Evolutionary conservation across 352 stramenopile species (phyloP), one percentile per base, ranked within the genome.

Genomic region (Pythium brachiatum): DNA sequence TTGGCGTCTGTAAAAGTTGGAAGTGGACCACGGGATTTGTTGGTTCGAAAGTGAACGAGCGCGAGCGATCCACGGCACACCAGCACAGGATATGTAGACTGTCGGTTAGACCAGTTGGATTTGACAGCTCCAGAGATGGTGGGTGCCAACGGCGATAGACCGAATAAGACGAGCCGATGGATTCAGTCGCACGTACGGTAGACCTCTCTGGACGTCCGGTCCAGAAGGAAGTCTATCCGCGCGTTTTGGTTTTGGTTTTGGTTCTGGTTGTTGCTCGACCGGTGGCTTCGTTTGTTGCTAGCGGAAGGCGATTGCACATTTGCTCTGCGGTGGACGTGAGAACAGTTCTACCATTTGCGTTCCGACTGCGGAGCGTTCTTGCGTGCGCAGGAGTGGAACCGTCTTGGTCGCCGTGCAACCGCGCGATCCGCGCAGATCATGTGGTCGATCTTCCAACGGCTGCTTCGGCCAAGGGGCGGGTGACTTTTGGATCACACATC

Each of bases 381-480:
- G 39, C 39, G 39, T 47, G 39, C 39, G 39, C 9, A 2, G 20
- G 39, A 9, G 29, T 9, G 6, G 39, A 47, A 47, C 39, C 39
- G 39, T 27, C 39, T 47, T 47, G 39, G 39, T 47, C 15, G 39
- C 39, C 18, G 13, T 27, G 39, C 39, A 47, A 47, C 39, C 5
- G 6, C n/a, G 39, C 39, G 39, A 27, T 47, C 39, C 39, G 11
- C 16, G 6, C 16, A 46, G 38, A 46, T 46, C 38, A 46, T 15
- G 38, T 46, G 38, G 38, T 20, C 16, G 34, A 46, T 47, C 39
- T 47, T 47, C 39, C 39, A 47, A 47, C 39, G 39, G 39, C 39
- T 47, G 39, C 39, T 47, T 25, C n/a, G 39, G 12, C 26, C 18
- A 7, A 27, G n/a, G 7, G 39, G n/a, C 20, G n/a, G 7, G n/a